These are phyloP conservation scores for Fusarium solani-melongenae DNA, from an alignment of 2,329 filamentous ascomycete genomes.

Conservation along the genomic window DNA sequence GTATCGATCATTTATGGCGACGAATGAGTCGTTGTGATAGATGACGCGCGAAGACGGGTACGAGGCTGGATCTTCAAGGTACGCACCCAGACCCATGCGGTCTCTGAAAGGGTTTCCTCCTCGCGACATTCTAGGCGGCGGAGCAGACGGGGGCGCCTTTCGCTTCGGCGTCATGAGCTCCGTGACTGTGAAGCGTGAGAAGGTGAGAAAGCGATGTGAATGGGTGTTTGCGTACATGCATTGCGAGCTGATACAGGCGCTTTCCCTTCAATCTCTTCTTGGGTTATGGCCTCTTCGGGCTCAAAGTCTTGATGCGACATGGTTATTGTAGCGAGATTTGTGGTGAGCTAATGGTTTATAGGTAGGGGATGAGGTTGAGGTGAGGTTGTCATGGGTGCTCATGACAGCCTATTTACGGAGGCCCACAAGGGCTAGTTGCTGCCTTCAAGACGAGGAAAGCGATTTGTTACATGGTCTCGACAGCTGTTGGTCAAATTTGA, in stretches of 20 bases:
- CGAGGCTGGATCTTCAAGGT: slow-evolving; percentile 71
- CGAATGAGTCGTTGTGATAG: slow-evolving; percentile 74
- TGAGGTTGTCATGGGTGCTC: slow-evolving; percentile 11
- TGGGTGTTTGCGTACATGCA: slow-evolving; percentile 53
- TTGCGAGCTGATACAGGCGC: slow-evolving; percentile 48
- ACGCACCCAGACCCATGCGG: slow-evolving; percentile 73
- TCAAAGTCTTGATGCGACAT: slow-evolving; percentile 42
- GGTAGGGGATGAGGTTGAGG: neutral
- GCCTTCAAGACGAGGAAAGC: neutral
- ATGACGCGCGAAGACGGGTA: slow-evolving; percentile 72
- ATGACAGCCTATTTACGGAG: slow-evolving; percentile 8
- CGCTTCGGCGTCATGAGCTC: slow-evolving; percentile 53
- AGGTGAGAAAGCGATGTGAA: neutral
- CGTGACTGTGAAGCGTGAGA: slow-evolving; percentile 32
- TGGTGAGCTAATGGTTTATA: neutral
- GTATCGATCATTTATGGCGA: slow-evolving; percentile 83
- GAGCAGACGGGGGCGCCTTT: slow-evolving; percentile 42
- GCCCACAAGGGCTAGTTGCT: neutral
- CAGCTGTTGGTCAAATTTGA: neutral
- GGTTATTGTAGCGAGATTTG: neutral
- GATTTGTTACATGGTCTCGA: neutral
- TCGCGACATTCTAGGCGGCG: slow-evolving; percentile 27
- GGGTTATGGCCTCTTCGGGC: slow-evolving; percentile 54
- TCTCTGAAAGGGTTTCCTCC: slow-evolving; percentile 54
- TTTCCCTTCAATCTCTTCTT: slow-evolving; percentile 54